These are phyloP conservation scores for Pseudogymnoascus sp. DNA, from an alignment of 2,329 filamentous ascomycete genomes.

Conservation along the genomic window DNA sequence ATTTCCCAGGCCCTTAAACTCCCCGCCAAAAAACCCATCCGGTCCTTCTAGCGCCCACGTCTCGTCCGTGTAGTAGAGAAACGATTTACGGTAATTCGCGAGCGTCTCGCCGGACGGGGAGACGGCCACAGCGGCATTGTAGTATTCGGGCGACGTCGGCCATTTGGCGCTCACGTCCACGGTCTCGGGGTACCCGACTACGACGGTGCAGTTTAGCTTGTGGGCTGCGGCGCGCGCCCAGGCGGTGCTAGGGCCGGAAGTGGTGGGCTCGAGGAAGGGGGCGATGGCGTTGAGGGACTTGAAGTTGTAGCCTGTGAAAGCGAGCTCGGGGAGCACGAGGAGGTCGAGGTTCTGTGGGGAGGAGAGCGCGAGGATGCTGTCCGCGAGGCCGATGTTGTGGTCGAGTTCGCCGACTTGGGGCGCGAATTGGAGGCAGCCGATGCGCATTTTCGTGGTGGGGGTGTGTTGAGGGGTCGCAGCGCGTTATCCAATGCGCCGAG, in stretches of 20 bases:
- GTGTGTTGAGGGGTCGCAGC: background rate
- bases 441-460: slow-evolving; percentile 42
- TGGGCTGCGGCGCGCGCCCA: slow-evolving; percentile 60
- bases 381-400: slow-evolving; percentile 61
- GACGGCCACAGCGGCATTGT: slow-evolving; percentile 44
- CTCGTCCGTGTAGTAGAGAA: slow-evolving; percentile 48
- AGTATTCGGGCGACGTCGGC: slow-evolving; percentile 40
- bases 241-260: slow-evolving; percentile 53
- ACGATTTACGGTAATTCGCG: slow-evolving; percentile 48
- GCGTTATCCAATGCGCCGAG: background rate
- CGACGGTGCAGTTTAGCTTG: slow-evolving; percentile 55
- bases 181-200: slow-evolving; percentile 64
- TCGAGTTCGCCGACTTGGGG: slow-evolving; percentile 59
- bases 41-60: slow-evolving; percentile 46
- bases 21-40: slow-evolving; percentile 37
- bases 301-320: slow-evolving; percentile 68
- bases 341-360: slow-evolving; percentile 52
- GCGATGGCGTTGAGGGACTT: slow-evolving; percentile 54
- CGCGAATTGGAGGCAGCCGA: slow-evolving; percentile 64
- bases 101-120: slow-evolving; percentile 46
- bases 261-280: slow-evolving; percentile 56
- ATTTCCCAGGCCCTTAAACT: slow-evolving; percentile 37
- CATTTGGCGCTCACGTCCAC: slow-evolving; percentile 42
- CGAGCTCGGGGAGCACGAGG: slow-evolving; percentile 67
- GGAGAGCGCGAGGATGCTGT: slow-evolving; percentile 49